Base-by-base conservation (phyloP, 73 alveolate genomes). In the Blepharisma stoltei region DNA sequence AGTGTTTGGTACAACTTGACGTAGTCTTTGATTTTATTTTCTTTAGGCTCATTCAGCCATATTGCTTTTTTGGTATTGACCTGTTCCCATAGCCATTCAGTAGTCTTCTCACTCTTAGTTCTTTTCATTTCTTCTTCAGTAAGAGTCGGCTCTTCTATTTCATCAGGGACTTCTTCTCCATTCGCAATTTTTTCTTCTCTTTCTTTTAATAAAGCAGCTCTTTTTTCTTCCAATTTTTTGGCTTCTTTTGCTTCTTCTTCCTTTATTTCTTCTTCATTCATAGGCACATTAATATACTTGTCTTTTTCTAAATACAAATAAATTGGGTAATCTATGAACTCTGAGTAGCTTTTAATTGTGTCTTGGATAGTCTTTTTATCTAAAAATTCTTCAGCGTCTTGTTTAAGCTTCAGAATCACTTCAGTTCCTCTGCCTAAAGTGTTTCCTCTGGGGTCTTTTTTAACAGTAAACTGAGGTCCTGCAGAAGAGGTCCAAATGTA, bases 401-500 rank as follows among this genome's bases (percentile, higher is more conserved):
- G 97, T 83, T 95, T 90, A 83, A 95, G 76, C 80, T 89, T 96
- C 41, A 95, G 90, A 5, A 96, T 95, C 20, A 95, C 91, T 67
- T 86, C 90, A 43, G 98, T 94, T 41, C 99, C 99, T 87, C 99
- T 77, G 55, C 96, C 92, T 53, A 94, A 81, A 81, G 98, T 94
- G 83, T 93, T 71, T 77, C 97, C 98, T 86, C 97, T 88, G 11
- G 98, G 98, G 83, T 97, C 99, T 88, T 93, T 89, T 66, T 93
- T 70, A 49, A 93, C 98, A 54, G 90, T 84, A 86, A 96, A 96
- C 70, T 95, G 86, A 55, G 97, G 97, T 47, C 98, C 99, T 18
- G 99, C 99, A 7, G 98, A 81, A 11, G 99, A 93, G 38, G 89
- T 94, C 99, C 98, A 92, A 43, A 97, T 85, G 84, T 95, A 97